phyloP scores from a whole-genome alignment of 2,329 filamentous ascomycete species.

The Diaporthe nobilis region DNA sequence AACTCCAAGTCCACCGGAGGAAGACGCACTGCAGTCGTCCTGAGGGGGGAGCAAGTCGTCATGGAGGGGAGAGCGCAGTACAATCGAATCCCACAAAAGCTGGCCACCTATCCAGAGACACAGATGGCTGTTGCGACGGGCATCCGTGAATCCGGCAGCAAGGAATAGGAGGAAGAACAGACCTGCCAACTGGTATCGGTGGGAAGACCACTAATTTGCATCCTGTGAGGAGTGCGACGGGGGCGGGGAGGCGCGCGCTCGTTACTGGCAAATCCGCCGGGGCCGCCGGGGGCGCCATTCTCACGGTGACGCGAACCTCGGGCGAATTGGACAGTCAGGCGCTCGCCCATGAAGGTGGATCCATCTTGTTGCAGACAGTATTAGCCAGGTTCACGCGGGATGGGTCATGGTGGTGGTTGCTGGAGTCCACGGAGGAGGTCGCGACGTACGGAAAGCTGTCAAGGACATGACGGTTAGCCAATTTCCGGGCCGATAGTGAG shows the following conservation, averaged over 20 bases:
- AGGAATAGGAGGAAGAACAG: slow-evolving; percentile 79
- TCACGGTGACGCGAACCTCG: slow-evolving; percentile 80
- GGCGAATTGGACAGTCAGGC: slow-evolving; percentile 97
- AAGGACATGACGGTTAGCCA: slow-evolving; percentile 48
- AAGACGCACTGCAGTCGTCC: slow-evolving; percentile 43
- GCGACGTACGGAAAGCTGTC: slow-evolving; percentile 73
- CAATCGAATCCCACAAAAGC: slow-evolving; percentile 40
- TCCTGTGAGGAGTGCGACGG: slow-evolving; percentile 93
- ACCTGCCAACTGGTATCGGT: slow-evolving; percentile 99
- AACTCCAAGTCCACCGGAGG: slow-evolving; percentile 35
- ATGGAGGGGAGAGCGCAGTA: slow-evolving; percentile 32
- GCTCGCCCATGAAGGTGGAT: slow-evolving; percentile 97
- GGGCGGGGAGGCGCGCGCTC: slow-evolving; percentile 79
- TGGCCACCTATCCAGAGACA: slow-evolving; percentile 43
- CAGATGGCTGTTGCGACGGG: slow-evolving; percentile 40
- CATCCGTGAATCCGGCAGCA: slow-evolving; percentile 62
- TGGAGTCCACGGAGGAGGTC: slow-evolving; percentile 51
- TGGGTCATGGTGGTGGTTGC: slow-evolving; percentile 43
- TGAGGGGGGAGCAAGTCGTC: slow-evolving; percentile 38
- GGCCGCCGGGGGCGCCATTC: slow-evolving; percentile 38
- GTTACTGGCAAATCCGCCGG: slow-evolving; percentile 61
- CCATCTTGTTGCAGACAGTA: slow-evolving; percentile 76
- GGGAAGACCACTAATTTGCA: slow-evolving; percentile 97
- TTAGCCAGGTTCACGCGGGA: slow-evolving; percentile 54
- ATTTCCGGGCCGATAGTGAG: slow-evolving; percentile 37